These are phyloP conservation scores for Porpolomopsis calyptriformis DNA, from an alignment of 768 basidiomycete genomes.

Conservation along the genomic window DNA sequence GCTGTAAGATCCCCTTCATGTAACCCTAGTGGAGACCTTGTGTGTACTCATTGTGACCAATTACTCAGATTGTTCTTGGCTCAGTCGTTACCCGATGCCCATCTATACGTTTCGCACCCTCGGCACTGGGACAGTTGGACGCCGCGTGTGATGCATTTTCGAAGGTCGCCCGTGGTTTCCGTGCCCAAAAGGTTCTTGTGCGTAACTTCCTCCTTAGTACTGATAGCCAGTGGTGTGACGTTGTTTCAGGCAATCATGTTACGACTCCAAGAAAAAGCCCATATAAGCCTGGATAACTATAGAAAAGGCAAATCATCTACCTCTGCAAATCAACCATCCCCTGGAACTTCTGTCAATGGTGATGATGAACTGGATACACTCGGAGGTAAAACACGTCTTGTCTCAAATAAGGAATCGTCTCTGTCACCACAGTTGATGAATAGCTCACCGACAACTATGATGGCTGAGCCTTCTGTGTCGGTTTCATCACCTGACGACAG, in stretches of 20 bases:
- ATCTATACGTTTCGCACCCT: conserved; percentile 68
- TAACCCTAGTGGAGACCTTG: conserved; percentile 2
- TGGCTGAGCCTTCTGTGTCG: conserved; percentile 65
- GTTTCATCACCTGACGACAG: conserved; percentile 40
- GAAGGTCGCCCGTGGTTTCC: conserved; percentile 57
- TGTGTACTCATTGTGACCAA: neutral
- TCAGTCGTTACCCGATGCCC: conserved; percentile 71
- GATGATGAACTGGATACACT: conserved; percentile 55
- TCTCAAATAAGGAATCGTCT: conserved; percentile 46
- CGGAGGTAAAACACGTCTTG: conserved; percentile 57
- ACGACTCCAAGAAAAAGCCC: conserved; percentile 53
- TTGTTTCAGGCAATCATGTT: conserved; percentile 49
- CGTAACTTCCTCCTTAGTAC: conserved; percentile 12
- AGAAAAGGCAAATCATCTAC: conserved; percentile 45
- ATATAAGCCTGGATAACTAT: conserved; percentile 52
- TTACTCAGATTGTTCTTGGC: conserved; percentile 51
- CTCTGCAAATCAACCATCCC: conserved; percentile 25
- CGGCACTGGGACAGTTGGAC: conserved; percentile 61
- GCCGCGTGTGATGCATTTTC: conserved; percentile 66
- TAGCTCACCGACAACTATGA: conserved; percentile 58
- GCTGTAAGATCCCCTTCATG: conserved; percentile 33
- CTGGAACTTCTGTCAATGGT: conserved; percentile 38
- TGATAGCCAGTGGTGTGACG: neutral
- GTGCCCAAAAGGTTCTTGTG: conserved; percentile 56
- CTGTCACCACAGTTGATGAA: conserved; percentile 42